Evolutionary conservation across 352 stramenopile genomes (phyloP), one percentile per base, ranked within the genome.

Genomic region (Discostella stelligera): DNA sequence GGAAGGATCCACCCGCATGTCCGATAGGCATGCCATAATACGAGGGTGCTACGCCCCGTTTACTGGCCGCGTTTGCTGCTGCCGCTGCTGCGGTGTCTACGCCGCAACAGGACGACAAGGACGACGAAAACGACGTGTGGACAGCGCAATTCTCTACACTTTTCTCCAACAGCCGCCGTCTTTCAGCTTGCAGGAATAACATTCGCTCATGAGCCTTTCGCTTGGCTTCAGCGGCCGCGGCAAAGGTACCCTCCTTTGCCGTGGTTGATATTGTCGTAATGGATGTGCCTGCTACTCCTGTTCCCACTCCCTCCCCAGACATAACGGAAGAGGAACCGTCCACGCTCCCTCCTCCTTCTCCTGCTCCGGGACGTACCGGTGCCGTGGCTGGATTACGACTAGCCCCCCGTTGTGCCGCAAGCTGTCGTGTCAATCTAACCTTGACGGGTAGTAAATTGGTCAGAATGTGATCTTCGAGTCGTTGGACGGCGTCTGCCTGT

Each of bases 401-500:
- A 18, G 86, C 86, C 14, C 86, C 86, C 71, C 89, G 83, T 68
- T 92, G 86, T 16, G 84, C 84, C 11, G 84, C 84, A 4, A 92
- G 71, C 70, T 92, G 86, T 66, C 87, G 86, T 21, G 82, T 89
- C 8, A 92, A 66, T 49, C 86, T 60, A 13, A 85, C 71, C 63
- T 92, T 92, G 2, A 92, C 86, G 6, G 86, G 86, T 39, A 92
- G 53, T 18, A 92, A 61, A 71, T 92, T 92, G 13, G 77, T 80
- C 20, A 92, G 54, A 71, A 92, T 90, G 67, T 92, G 86, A 66
- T 92, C 84, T 71, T 92, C 86, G 4, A 92, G 63, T 66, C 86
- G 84, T 80, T 86, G 74, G 20, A 90, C 83, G 20, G 66, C 82
- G 76, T 89, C 86, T 63, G n/a, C 3, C 11, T 25, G 48, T 10